A percentile compares a stretch with the other conserved stretches of the same genome.
Conservation (phyloP, 345 rosid species). For the Lagerstroemia speciosa region DNA sequence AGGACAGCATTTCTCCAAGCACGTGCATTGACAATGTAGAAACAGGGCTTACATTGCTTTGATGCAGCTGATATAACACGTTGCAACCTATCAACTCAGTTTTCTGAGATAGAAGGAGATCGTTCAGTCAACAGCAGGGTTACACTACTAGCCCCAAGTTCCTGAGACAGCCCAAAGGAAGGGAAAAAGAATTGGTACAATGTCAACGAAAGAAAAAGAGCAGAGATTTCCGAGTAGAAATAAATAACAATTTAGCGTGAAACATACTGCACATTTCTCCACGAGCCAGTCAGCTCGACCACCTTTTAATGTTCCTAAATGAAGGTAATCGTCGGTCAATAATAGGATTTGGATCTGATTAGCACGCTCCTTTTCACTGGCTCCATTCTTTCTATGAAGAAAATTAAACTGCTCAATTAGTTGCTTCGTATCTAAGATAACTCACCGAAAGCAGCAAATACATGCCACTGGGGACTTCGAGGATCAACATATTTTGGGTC, state of each 20-base stretch:
- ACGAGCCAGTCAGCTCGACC: slow-evolving; percentile 97
- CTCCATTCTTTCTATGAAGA: background rate
- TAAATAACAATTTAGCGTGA: background rate
- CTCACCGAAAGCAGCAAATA: slow-evolving; percentile 88
- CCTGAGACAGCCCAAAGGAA: slow-evolving; percentile 28
- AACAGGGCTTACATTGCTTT: slow-evolving; percentile 56
- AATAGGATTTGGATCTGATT: background rate
- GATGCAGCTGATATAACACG: slow-evolving; percentile 79
- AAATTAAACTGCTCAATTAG: background rate
- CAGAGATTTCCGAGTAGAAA: background rate
- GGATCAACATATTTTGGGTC: slow-evolving; percentile 44
- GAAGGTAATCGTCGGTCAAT: slow-evolving; percentile 11
- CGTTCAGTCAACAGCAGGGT: slow-evolving; percentile 77
- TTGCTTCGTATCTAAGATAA: background rate
- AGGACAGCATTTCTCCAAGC: background rate
- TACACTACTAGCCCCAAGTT: slow-evolving; percentile 77
- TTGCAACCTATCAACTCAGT: slow-evolving; percentile 57
- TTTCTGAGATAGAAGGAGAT: slow-evolving; percentile 65
- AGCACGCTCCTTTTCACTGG: background rate
- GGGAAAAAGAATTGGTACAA: background rate
- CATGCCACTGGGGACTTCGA: slow-evolving; percentile 57
- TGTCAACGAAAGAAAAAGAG: slow-evolving; percentile 1
- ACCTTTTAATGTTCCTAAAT: slow-evolving; percentile 73
- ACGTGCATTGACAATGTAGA: background rate
- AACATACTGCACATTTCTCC: slow-evolving; percentile 84